These are phyloP conservation scores for Aspergillus awamori DNA, from an alignment of 2,329 filamentous ascomycete genomes.

Conservation along the genomic window DNA sequence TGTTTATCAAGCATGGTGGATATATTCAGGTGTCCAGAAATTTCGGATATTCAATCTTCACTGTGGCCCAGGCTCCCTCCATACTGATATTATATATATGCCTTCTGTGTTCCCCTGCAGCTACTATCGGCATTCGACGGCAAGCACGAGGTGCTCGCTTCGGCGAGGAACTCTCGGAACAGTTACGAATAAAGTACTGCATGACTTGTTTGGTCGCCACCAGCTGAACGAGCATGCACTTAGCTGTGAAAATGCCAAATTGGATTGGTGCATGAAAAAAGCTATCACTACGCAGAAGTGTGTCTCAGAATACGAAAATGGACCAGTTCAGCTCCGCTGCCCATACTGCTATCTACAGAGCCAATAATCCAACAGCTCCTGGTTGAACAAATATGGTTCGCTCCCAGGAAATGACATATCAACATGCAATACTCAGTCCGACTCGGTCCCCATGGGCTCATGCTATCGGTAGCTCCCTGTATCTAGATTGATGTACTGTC, in stretches of 20 bases:
- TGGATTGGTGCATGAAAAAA: no score
- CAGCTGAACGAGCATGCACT: not conserved
- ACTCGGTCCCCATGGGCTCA: not conserved
- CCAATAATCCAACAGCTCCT: not conserved
- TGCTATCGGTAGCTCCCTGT: no score
- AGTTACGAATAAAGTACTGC: not conserved
- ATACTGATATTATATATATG: not conserved
- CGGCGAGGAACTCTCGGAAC: not conserved
- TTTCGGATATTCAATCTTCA: no score
- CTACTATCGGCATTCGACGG: not conserved
- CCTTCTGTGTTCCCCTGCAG: no score
- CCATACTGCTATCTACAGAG: not conserved
- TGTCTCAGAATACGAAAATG: not conserved
- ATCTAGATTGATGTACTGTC: not conserved
- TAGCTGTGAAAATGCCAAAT: no score
- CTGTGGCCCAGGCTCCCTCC: no score
- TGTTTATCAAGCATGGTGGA: not conserved
- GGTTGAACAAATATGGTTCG: not conserved
- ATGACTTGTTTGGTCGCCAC: not conserved
- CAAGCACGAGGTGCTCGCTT: not conserved
- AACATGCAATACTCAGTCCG: not conserved
- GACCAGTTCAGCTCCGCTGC: not conserved
- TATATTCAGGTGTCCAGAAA: not conserved
- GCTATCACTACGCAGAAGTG: not conserved
- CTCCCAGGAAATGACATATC: not conserved